Percentiles rank a stretch among this genome's conserved stretches.
These are phyloP conservation scores for Colletotrichum sp. DNA, from an alignment of 2,329 filamentous ascomycete species.

Conservation along the genomic window DNA sequence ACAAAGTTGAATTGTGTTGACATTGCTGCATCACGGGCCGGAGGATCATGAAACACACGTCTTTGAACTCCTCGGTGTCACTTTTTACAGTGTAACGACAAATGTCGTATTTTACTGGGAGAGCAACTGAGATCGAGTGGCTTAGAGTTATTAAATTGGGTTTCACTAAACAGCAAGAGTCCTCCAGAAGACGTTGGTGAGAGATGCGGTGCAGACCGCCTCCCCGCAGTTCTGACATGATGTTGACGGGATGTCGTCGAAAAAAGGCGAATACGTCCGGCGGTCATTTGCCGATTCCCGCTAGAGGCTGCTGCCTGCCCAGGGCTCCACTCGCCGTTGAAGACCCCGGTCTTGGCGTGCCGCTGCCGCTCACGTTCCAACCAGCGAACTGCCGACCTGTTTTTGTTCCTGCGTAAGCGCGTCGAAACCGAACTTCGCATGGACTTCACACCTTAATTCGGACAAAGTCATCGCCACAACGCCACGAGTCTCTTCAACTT, in stretches of 20 bases:
- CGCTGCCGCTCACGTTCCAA: background rate
- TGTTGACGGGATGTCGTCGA: background rate
- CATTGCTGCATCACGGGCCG: no score
- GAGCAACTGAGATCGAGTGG: no score
- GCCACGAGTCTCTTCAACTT: accelerated
- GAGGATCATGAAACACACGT: no score
- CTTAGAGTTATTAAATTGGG: no score
- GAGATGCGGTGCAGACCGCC: background rate
- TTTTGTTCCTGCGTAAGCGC: accelerated
- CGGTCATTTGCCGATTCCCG: background rate
- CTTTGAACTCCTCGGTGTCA: no score
- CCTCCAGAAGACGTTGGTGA: accelerated
- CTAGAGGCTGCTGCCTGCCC: background rate
- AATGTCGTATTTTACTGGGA: no score
- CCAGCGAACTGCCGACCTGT: background rate
- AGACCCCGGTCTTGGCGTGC: background rate
- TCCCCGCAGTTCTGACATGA: background rate
- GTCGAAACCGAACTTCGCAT: accelerated
- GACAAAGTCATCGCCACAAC: background rate
- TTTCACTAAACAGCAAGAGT: background rate
- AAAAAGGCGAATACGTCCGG: background rate
- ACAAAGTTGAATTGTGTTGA: no score
- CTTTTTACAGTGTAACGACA: no score
- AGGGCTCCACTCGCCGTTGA: background rate
- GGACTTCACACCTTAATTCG: accelerated